Evolutionary conservation across 2,329 filamentous ascomycete species (phyloP), one percentile per base, ranked within the genome.

Genomic region (Aspergillus sp.): DNA sequence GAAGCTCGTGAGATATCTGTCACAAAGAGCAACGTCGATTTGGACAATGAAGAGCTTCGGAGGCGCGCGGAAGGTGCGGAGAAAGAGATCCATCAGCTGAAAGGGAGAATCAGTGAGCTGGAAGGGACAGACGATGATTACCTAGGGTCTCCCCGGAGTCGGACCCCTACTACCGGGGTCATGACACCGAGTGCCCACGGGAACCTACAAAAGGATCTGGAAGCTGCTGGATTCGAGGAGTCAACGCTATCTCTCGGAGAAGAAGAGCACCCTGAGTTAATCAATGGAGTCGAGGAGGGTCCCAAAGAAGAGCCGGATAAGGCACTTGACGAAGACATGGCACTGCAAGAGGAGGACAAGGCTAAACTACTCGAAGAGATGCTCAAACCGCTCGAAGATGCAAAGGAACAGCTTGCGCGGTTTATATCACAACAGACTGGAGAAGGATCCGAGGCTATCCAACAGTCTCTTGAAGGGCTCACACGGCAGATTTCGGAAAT

Each of bases 401-500:
- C 77, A 70, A 74, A 77, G 59, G 70, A 64, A 60, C 66, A 77
- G 17, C 67, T 78, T 39, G 70, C 73, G 17, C 73, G 76, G 55
- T 70, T 77, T 57, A 70, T 72, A n/a, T 70, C 68, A 22, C 68
- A 71, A 45, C 69, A 72, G 19, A 71, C 66, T 20, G 70, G 65
- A 12, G 68, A 73, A 44, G 64, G 66, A 9, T 64, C 68, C 2
- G 71, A 73, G 40, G 62, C 66, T 30, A 60, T 70, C 11, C 68
- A 75, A 51, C 70, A 75, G 56, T 74, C 74, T 12, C 70, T 68
- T 41, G 67, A 72, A 39, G 73, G 77, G 51, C 69, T 78, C 42
- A 65, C 75, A 19, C 75, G 74, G 54, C 73, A 76, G 61, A 79
- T 78, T 40, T 78, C 77, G n/a, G 81, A 80, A 27, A 79, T 83